Percentiles rank a stretch among this genome's conserved stretches.
phyloP scores from a whole-genome alignment of 2,329 filamentous ascomycete species.

The Pyrenochaeta sp. region DNA sequence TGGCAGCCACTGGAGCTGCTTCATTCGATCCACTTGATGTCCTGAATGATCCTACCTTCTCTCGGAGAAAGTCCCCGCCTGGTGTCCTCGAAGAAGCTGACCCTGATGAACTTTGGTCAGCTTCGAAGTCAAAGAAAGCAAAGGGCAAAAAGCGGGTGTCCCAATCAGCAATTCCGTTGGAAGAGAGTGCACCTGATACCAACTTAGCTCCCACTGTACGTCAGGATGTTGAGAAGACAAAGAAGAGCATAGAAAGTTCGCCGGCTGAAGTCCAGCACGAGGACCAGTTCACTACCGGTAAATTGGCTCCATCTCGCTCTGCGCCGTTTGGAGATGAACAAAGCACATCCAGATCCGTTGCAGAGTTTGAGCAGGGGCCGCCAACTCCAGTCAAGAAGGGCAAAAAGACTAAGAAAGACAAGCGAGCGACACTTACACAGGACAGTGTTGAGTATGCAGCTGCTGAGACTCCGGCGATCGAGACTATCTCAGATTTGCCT shows the following conservation, averaged over 20 bases:
- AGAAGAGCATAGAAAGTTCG: background rate
- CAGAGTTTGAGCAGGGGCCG: slow-evolving; percentile 12
- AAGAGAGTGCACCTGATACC: slow-evolving; percentile 3
- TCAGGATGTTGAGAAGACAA: background rate
- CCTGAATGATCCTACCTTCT: slow-evolving; percentile 47
- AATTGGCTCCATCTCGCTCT: background rate
- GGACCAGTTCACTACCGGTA: background rate
- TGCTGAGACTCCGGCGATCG: slow-evolving; percentile 42
- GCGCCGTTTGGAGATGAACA: slow-evolving; percentile 4
- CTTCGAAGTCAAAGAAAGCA: slow-evolving; percentile 54
- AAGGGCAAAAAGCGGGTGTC: slow-evolving; percentile 50
- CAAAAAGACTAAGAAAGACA: slow-evolving; percentile 42
- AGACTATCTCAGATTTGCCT: slow-evolving; percentile 39
- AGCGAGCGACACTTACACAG: slow-evolving; percentile 30
- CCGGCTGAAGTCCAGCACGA: background rate
- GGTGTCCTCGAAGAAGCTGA: slow-evolving; percentile 46
- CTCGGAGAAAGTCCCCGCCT: slow-evolving; percentile 40
- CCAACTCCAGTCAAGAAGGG: slow-evolving; percentile 26
- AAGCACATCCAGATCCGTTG: slow-evolving; percentile 10
- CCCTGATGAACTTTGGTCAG: slow-evolving; percentile 43
- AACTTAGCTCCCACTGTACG: background rate
- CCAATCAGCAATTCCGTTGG: slow-evolving; percentile 12
- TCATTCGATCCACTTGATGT: slow-evolving; percentile 48
- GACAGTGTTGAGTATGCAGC: slow-evolving; percentile 38
- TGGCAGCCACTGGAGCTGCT: slow-evolving; percentile 39